Evolutionary conservation across 345 rosid genomes (phyloP).

Genomic region (Populus davidiana): DNA sequence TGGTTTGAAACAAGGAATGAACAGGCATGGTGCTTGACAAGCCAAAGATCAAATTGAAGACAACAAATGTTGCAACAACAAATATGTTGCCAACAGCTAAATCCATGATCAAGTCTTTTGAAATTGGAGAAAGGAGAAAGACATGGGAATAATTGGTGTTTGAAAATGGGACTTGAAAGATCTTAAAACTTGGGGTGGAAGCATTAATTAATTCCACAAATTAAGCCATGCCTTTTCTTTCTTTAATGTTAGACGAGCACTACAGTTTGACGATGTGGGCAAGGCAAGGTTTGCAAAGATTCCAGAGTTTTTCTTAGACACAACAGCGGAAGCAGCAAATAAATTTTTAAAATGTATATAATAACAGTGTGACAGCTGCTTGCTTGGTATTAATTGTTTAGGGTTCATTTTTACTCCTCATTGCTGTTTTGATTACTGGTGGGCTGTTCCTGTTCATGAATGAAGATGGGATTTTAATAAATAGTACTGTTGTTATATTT

Average conservation of each 20-base stretch:
- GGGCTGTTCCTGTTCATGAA: background rate
- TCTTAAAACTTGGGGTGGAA: background rate
- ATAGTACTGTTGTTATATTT: too few relatives aligned
- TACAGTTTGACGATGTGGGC: background rate
- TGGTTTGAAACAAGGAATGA: background rate
- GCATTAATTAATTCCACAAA: background rate
- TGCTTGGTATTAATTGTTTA: background rate
- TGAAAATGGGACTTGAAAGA: background rate
- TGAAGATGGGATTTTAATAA: background rate
- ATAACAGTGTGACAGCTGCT: conserved; percentile 1
- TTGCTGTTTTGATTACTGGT: background rate
- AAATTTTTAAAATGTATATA: background rate
- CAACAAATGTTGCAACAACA: background rate
- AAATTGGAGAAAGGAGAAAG: background rate
- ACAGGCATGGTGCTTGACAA: background rate
- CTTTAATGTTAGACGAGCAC: background rate
- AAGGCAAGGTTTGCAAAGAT: background rate
- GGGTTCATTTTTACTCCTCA: background rate
- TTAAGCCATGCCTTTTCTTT: background rate
- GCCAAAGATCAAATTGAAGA: background rate
- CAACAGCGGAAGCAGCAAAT: background rate
- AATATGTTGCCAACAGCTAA: background rate
- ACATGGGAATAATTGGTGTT: background rate
- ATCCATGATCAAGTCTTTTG: background rate
- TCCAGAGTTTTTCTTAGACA: background rate